A percentile compares a stretch with the other conserved stretches of the same genome.
phyloP scores from a whole-genome alignment of 2,329 filamentous ascomycete genomes.

The Colletotrichum phormii region DNA sequence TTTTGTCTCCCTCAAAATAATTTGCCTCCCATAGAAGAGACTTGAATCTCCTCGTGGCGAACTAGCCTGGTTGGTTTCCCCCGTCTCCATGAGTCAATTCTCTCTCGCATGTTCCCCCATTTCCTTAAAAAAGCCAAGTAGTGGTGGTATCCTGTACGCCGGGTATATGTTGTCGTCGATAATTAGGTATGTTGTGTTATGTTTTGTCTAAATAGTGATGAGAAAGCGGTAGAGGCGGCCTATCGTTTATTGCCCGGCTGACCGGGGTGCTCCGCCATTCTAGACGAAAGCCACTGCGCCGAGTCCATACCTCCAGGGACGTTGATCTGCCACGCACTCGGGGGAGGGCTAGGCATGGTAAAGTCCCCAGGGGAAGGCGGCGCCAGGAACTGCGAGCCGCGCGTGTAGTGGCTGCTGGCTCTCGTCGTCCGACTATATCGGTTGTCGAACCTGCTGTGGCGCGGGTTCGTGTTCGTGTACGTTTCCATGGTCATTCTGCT shows the following conservation, averaged over 20 bases:
- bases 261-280: slow-evolving; percentile 24
- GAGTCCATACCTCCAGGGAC: slow-evolving; percentile 10
- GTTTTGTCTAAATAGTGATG: not conserved
- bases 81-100: not conserved
- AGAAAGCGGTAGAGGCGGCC: not conserved
- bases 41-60: too few species aligned
- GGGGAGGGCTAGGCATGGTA: slow-evolving; percentile 14
- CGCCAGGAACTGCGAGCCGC: slow-evolving; percentile 21
- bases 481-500: slow-evolving; percentile 6
- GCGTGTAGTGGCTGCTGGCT: slow-evolving; percentile 19
- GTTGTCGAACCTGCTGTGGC: not conserved
- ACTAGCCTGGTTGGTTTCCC: not conserved
- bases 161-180: slow-evolving; percentile 5
- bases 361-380: not conserved
- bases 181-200: not conserved
- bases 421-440: slow-evolving; percentile 21
- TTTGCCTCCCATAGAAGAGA: not conserved
- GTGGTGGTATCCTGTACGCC: slow-evolving; percentile 14
- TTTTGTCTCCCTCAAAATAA: not conserved
- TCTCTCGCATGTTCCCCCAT: not conserved
- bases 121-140: not conserved
- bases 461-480: not conserved
- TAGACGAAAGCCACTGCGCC: slow-evolving; percentile 26
- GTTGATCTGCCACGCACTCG: slow-evolving; percentile 19
- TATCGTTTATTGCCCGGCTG: not conserved